Evolutionary conservation across 1,139 yeast genomes (phyloP).

Genomic region (Wickerhamomyces sp.): DNA sequence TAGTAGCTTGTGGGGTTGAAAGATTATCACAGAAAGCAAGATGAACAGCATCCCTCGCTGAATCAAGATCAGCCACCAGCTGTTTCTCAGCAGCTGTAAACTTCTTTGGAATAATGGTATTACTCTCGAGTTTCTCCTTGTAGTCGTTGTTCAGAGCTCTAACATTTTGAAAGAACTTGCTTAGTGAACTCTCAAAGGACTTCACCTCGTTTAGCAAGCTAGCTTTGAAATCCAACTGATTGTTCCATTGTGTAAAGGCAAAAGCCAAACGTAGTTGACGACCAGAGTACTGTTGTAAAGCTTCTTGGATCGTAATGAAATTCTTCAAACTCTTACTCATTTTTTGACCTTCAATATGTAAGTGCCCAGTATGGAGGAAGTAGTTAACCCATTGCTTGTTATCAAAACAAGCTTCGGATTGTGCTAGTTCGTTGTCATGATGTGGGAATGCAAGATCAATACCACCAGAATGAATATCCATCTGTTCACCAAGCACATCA

Average conservation of each 20-base stretch:
- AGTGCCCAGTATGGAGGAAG: constrained; percentile 93
- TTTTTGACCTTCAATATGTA: constrained; percentile 96
- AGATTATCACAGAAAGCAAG: constrained; percentile 84
- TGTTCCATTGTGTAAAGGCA: constrained; percentile 90
- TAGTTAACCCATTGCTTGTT: constrained; percentile 95
- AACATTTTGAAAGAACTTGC: constrained; percentile 78
- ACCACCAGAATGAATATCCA: constrained; percentile 98
- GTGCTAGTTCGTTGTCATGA: constrained; percentile 97
- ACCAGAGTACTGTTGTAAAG: constrained; percentile 61
- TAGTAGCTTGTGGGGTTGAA: constrained; percentile 70
- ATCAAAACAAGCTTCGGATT: constrained; percentile 88
- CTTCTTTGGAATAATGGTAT: constrained; percentile 50
- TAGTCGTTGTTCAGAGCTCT: constrained; percentile 70
- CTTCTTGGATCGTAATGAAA: constrained; percentile 92
- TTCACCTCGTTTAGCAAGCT: constrained; percentile 71
- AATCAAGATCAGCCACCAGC: constrained; percentile 45
- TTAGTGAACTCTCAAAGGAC: constrained; percentile 65
- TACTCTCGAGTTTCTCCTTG: constrained; percentile 32
- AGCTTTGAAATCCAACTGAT: constrained; percentile 87
- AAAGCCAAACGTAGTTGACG: constrained; percentile 88
- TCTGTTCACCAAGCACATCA: constrained; percentile 72
- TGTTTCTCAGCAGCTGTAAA: constrained; percentile 47
- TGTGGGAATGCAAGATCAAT: constrained; percentile 98
- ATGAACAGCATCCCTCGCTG: constrained; percentile 61
- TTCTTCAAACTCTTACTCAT: constrained; percentile 95